Conservation (phyloP, 495 filamentous ascomycete genomes). For the Podospora comata region DNA sequence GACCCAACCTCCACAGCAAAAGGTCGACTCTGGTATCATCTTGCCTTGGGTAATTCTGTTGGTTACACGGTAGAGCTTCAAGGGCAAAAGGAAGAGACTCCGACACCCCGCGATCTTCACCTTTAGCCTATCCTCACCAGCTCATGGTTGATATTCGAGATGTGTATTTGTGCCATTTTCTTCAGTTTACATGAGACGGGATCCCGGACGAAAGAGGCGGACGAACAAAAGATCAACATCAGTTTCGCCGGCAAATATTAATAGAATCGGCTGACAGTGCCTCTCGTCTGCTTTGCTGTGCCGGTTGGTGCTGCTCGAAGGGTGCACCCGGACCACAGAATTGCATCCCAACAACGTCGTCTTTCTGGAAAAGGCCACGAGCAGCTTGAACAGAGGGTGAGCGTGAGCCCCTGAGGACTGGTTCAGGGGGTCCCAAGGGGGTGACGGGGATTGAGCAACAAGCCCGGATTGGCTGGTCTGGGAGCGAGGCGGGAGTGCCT, state of each 20-base stretch:
- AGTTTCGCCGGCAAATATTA: background rate
- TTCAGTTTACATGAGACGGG: background rate
- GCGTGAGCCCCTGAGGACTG: background rate
- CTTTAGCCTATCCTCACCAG: background rate
- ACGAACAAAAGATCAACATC: background rate
- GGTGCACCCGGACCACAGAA: background rate
- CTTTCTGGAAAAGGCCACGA: background rate
- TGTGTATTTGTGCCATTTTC: background rate
- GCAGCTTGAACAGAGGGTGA: background rate
- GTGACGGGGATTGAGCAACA: background rate
- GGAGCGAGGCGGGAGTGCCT: slow-evolving; percentile 3
- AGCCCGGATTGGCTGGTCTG: slow-evolving; percentile 5
- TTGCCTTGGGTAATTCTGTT: background rate
- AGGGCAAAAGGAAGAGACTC: background rate
- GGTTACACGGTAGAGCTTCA: background rate
- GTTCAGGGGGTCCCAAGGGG: background rate
- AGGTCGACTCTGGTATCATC: background rate
- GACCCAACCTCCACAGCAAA: background rate
- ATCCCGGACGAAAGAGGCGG: background rate
- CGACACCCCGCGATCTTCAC: background rate
- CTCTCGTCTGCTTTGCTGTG: background rate
- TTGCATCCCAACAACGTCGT: background rate
- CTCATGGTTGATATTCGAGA: background rate
- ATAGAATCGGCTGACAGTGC: background rate
- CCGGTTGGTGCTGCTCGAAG: too few relatives aligned